Conservation (phyloP, 768 basidiomycete genomes). For the Lactarius psammicola region DNA sequence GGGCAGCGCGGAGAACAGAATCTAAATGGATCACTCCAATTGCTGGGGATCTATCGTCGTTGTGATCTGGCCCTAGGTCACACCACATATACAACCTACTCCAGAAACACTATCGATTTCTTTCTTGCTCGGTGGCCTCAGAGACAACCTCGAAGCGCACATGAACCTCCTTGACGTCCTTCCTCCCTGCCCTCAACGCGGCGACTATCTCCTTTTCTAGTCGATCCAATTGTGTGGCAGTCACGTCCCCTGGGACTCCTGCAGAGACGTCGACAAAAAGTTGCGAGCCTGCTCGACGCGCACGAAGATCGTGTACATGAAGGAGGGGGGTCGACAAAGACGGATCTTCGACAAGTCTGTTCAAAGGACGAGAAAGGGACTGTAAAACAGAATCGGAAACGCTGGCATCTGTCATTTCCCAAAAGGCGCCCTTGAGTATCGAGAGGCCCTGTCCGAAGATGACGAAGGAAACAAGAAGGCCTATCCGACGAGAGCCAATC, state of each 20-base stretch:
- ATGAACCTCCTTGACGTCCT: conserved; percentile 67
- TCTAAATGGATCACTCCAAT: not conserved
- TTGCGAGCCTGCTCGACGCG: conserved; percentile 74
- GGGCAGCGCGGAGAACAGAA: too few relatives aligned
- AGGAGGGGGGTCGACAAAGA: conserved; percentile 32
- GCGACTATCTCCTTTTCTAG: conserved; percentile 62
- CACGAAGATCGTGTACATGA: conserved; percentile 57
- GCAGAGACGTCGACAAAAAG: conserved; percentile 83
- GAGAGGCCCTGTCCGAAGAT: conserved; percentile 77
- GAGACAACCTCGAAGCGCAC: conserved; percentile 14
- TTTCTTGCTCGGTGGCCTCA: not conserved
- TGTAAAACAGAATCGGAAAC: conserved; percentile 52
- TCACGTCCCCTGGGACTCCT: conserved; percentile 58
- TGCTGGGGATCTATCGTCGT: not conserved
- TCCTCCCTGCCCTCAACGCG: conserved; percentile 54
- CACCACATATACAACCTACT: too few relatives aligned
- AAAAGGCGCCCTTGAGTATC: conserved; percentile 66
- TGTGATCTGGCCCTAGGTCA: not conserved
- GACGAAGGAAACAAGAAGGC: conserved; percentile 84
- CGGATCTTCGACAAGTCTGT: conserved; percentile 10
- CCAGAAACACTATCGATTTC: not conserved
- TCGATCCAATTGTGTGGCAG: conserved; percentile 53
- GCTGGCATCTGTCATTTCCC: conserved; percentile 83
- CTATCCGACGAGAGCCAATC: conserved; percentile 38
- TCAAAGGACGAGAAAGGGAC: conserved; percentile 53